phyloP scores from a whole-genome alignment of 345 rosid genomes.

The Citrus cavaleriei region DNA sequence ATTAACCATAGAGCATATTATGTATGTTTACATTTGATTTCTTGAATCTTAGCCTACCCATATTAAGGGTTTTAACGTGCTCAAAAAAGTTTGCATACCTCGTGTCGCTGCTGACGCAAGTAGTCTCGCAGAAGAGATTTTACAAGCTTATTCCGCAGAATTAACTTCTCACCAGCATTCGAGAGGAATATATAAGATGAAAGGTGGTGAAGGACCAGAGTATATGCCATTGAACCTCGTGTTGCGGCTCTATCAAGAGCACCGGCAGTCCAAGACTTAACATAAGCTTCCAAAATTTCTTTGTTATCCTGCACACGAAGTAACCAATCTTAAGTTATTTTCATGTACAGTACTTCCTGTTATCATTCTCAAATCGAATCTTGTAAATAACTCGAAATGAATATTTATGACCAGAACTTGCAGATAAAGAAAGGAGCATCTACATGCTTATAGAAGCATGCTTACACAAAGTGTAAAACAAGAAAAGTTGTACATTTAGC shows the following conservation, averaged over 20 bases:
- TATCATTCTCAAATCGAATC: neutral
- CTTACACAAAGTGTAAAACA: neutral
- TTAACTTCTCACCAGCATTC: constrained; percentile 21
- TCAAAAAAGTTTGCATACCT: constrained; percentile 46
- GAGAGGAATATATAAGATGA: constrained; percentile 52
- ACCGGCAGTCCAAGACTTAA: constrained; percentile 74
- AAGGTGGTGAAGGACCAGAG: constrained; percentile 62
- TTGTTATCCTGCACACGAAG: constrained; percentile 56
- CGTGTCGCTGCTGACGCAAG: constrained; percentile 48
- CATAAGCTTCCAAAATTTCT: constrained; percentile 64
- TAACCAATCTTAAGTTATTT: neutral
- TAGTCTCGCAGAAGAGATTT: constrained; percentile 69
- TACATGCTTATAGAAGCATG: neutral
- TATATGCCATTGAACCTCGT: constrained; percentile 58
- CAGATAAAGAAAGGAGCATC: neutral
- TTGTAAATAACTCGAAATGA: neutral
- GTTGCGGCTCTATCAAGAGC: constrained; percentile 70
- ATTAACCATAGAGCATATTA: neutral
- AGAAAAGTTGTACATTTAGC: neutral
- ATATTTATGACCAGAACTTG: neutral
- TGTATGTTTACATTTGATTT: neutral
- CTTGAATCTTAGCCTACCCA: neutral
- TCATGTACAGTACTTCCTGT: neutral
- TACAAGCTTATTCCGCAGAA: constrained; percentile 51
- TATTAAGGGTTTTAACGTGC: neutral